Base-by-base conservation (phyloP, 176 grass and related monocot species). In the Oryza glumipatula region DNA sequence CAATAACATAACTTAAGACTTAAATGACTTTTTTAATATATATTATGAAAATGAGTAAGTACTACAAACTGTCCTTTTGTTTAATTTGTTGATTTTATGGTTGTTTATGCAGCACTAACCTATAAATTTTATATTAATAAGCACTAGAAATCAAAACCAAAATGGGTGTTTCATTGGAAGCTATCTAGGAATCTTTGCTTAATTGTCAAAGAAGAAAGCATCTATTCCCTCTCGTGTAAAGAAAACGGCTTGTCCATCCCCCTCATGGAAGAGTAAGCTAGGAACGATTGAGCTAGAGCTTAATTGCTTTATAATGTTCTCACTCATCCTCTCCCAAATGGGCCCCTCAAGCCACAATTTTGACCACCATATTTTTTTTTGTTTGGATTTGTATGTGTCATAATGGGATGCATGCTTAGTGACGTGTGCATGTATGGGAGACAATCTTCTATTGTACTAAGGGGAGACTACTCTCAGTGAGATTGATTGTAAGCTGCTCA, bases 141-240 rank as follows among this genome's bases (percentile, higher is more conserved):
- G 6, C 9, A 61, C 3, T 11, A 7, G 15, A 75, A 71, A 73
- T 72, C 12, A 51, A 51, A 65, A 30, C 4, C 28, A 39, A 78
- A 74, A 22, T 10, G 64, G 75, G 21, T 65, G 72, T 21, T 85
- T 87, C 22, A 76, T 78, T 86, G 83, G 84, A 58, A 58, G 17
- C 17, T 58, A 21, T 58, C 17, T 58, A 58, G 54, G 54, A 91
- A 89, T 92, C 88, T 89, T 72, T 73, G 85, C 28, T 92, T 90
- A 92, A 91, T 88, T 87, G 90, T 85, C 73, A 80, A 94, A 87
- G 83, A 94, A 91, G 88, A 68, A 89, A 92, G 94, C 76, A 97
- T 97, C 47, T 88, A 97, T 94, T 97, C 92, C 88, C 75, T 92
- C 22, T 15, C 76, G 17, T 74, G 83, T 72, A 84, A 84, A 88